phyloP scores from a whole-genome alignment of 2,329 filamentous ascomycete genomes.

The Ceratocystis alfenasii region DNA sequence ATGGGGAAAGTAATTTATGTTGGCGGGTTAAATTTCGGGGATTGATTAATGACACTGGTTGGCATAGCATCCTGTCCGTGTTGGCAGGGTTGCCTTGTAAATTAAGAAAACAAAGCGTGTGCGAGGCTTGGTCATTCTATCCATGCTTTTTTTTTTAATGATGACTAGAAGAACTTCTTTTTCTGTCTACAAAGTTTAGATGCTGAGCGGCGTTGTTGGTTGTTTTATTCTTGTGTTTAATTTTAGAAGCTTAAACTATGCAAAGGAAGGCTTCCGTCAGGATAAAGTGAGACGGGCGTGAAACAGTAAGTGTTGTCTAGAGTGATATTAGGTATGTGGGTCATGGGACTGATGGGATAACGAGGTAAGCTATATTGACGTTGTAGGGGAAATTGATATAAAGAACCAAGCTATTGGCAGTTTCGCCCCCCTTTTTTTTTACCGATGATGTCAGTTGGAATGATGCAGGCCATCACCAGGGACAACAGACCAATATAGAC shows the following conservation, averaged over 20 bases:
- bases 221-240: slow-evolving; percentile 1
- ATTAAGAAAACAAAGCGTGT: neutral
- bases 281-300: slow-evolving; percentile 14
- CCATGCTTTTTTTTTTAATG: neutral
- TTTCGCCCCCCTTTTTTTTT: neutral
- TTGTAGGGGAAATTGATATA: neutral
- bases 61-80: neutral
- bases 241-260: slow-evolving; percentile 1
- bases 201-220: neutral
- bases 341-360: no score
- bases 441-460: neutral
- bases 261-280: neutral
- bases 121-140: neutral
- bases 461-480: neutral
- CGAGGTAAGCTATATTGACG: no score
- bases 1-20: neutral
- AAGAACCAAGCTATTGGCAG: neutral
- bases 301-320: slow-evolving; percentile 12
- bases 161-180: neutral
- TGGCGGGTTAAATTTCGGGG: neutral
- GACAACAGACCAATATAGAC: neutral
- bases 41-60: neutral
- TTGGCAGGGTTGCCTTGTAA: neutral
- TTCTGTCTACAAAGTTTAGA: neutral
- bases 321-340: no score